Base-by-base conservation (phyloP, 2,329 filamentous ascomycete genomes). In the Cercospora sesami region DNA sequence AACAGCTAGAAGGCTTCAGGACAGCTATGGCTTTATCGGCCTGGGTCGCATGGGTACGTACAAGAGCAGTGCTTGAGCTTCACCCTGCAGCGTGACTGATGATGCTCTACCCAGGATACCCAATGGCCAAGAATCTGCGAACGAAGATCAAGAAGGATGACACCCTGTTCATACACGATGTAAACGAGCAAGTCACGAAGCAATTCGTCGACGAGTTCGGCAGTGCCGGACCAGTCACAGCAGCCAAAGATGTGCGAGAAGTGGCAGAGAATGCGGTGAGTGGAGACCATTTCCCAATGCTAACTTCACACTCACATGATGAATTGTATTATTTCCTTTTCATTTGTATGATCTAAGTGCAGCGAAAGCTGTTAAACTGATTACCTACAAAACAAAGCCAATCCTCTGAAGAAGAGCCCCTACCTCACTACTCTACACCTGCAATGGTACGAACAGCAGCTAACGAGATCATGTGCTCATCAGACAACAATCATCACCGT, bases 401-500 rank as follows among this genome's bases (percentile, higher is more conserved):
- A 91, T 91, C 89, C 87, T 90, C 89, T 90, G 88, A 90, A 79
- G 42, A 21, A 55, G 33, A 51, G 26, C 45, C 61, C 6, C 23
- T 30, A 18, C 6, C 48, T 30, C 16, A 14, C 2, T n/a, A 55
- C 5, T 23, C 39, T 8, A 36, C 51, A 3, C 14, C 48, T 57
- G 16, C 30, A 28, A 31, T 42, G 57, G 10, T 18, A 31, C 14
- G 28, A 63, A 28, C 6, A 9, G 10, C 33, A 59, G 45, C 64
- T 65, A 63, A 65, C 42, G 42, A 42, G 7, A 10, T 21, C 48
- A 16, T 4, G 23, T 63, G 39, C 18, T 59, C 33, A 14, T 14
- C 5, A 97, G 94, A 90, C 94, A 81, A 91, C 89, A 31, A 88
- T 96, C 70, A 89, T 99, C 65, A 96, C 94, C 12, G 93, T 93